Evolutionary conservation across 2,329 filamentous ascomycete species (phyloP).

Genomic region (Metarhizium album): DNA sequence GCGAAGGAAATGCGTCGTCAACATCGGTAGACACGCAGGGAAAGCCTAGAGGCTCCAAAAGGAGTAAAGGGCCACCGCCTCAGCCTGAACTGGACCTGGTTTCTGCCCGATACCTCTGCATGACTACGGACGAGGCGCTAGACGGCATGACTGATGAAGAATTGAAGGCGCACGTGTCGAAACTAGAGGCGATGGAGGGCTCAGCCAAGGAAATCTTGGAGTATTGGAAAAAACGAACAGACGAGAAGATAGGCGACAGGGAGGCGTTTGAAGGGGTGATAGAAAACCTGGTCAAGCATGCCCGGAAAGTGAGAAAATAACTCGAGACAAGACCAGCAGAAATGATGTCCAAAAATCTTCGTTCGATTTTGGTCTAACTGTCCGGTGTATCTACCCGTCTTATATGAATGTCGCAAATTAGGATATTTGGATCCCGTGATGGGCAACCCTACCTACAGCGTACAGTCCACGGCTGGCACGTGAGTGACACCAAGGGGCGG

Average conservation of each 20-base stretch:
- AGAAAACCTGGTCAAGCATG: conserved; percentile 90
- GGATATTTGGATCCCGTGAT: background rate
- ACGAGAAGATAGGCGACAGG: conserved; percentile 80
- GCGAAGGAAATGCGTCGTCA: conserved; percentile 41
- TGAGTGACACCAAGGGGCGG: background rate
- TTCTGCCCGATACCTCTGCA: conserved; percentile 65
- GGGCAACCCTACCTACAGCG: conserved; percentile 1
- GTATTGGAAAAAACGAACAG: conserved; percentile 79
- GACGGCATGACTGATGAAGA: conserved; percentile 69
- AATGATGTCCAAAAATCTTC: conserved; percentile 6
- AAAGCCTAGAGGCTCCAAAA: conserved; percentile 34
- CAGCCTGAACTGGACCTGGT: conserved; percentile 71
- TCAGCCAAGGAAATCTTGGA: conserved; percentile 67
- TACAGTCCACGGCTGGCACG: background rate
- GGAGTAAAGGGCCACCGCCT: conserved; percentile 49
- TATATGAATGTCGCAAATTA: background rate
- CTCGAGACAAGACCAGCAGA: background rate
- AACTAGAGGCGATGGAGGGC: conserved; percentile 58
- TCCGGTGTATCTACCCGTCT: conserved; percentile 9
- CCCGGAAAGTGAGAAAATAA: conserved; percentile 70
- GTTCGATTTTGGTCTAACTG: conserved; percentile 12
- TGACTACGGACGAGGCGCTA: conserved; percentile 75
- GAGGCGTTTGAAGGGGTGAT: conserved; percentile 95
- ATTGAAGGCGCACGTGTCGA: conserved; percentile 58
- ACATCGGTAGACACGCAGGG: conserved; percentile 50